Base-by-base conservation (phyloP, 2,329 filamentous ascomycete species). In the Xylaria sp. region DNA sequence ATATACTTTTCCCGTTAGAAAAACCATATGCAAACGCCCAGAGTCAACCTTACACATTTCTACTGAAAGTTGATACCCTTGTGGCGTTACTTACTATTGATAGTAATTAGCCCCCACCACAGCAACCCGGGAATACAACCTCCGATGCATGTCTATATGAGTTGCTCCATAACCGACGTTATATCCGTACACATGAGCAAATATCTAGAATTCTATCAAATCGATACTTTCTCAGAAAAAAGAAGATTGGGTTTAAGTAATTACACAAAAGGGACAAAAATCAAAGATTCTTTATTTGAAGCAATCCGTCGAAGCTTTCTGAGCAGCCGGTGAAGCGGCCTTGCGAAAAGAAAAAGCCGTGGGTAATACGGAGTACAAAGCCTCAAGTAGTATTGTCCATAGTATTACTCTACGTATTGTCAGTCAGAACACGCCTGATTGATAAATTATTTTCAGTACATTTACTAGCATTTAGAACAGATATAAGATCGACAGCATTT, bases 41-140 rank as follows among this genome's bases (percentile, higher is more conserved):
- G 37, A 23, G 41, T 39, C 23, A 15, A 3, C 12, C 2, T 7
- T 39, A 28, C 7, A 25, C 13, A 37, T 10, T 10, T 39, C 18
- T 20, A 20, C n/a, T 15, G 12, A 39, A 57, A 28, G 34, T 25
- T 25, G 23, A 25, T 25, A 25, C 23, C 23, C 23, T 25, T 25
- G 23, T 25, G 23, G 23, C 23, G 65, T 65, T 51, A 63, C 54
- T 63, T 52, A 59, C 23, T 25, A 25, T 25, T 25, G 23, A 25
- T 25, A 25, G 23, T 55, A 37, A 55, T 55, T 31, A 9, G 46
- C 15, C 66, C 61, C 66, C 66, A 55, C 66, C 34, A 54, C 28
- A 57, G 15, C 18, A 56, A 39, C 28, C 63, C 57, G 62, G 66
- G 10, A 58, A 34, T 54, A 39, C 2, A 41, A 48, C 57, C 46